Percentiles rank a stretch among this genome's conserved stretches.
Evolutionary conservation across 768 basidiomycete genomes (phyloP).

Genomic region (Heimioporus sp.): DNA sequence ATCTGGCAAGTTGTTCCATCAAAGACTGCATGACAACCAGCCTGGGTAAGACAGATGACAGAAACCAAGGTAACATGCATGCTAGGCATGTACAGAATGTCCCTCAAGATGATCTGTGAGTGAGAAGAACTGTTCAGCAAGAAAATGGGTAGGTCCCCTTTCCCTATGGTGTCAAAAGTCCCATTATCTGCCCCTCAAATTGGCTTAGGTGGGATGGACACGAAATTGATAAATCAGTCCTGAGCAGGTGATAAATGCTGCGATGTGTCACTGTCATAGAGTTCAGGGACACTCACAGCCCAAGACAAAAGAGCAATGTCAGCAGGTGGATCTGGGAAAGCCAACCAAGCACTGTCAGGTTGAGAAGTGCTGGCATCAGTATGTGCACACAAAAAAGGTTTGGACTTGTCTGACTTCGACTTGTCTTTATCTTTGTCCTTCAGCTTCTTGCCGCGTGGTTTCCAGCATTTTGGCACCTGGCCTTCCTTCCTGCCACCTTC

Average conservation of each 20-base stretch:
- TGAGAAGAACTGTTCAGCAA: background rate
- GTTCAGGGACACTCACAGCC: background rate
- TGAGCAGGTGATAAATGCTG: background rate
- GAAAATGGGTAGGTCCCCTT: background rate
- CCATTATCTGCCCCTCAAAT: background rate
- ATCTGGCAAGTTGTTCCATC: too few relatives aligned
- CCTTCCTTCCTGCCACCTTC: slow-evolving; percentile 5
- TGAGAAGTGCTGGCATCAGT: too few relatives aligned
- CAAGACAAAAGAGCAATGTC: too few relatives aligned
- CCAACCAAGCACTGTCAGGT: background rate
- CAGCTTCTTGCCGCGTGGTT: background rate
- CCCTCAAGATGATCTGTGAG: background rate
- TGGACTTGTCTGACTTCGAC: too few relatives aligned
- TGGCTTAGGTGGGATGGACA: background rate
- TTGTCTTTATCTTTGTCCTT: background rate
- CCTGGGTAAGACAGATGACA: background rate
- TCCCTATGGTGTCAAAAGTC: background rate
- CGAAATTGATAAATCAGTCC: background rate
- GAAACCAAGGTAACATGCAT: slow-evolving; percentile 21
- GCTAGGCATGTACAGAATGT: slow-evolving; percentile 16
- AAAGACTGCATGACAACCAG: background rate
- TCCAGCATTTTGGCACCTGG: slow-evolving; percentile 3
- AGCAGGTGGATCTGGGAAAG: background rate
- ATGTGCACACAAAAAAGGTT: too few relatives aligned
- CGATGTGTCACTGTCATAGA: background rate